Evolutionary conservation across 257 asterid genomes (phyloP), one percentile per base, ranked within the genome.

Genomic region (Scutellaria baicalensis): DNA sequence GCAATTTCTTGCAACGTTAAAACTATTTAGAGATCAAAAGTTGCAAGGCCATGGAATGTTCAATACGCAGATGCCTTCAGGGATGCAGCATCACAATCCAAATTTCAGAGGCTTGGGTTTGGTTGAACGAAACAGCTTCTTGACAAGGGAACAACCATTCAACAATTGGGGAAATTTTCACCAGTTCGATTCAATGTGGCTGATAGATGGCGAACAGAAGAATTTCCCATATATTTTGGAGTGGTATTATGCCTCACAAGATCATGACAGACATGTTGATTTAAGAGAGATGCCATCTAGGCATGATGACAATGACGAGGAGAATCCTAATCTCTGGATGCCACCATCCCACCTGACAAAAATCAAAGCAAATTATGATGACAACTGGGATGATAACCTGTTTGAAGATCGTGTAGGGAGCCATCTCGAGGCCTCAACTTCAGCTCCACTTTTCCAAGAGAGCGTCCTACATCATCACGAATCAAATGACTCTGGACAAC

Each of bases 181-280:
- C 67, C 86, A 76, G 79, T 72, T 79, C 3, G 88, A 79, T 61
- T 80, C 94, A 3, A 70, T 84, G 87, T 87, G 90, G 97, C 84
- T 81, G 72, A 78, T 83, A 33, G 89, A 87, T 23, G 85, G 79
- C 1, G 92, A 85, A 79, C 92, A 74, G 45, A 83, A 79, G 57
- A 82, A 73, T 47, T 81, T 82, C 62, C 96, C 96, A 0, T 94
- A 94, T 64, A 91, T 94, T 61, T 81, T 94, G 36, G 99, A 94
- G 66, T 88, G 96, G 90, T 89, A 80, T 71, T 94, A 94, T 59
- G 84, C 91, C 52, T 83, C 94, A 0, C 92, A 76, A 14, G 79
- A 84, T 61, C 93, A 84, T 31, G 83, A 77, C 64, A 78, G 75
- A 27, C 74, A 63, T 5, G 79, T 71, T 51, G 45, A 64, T 52